phyloP scores from a whole-genome alignment of 345 rosid genomes.

The Boechera retrofracta region DNA sequence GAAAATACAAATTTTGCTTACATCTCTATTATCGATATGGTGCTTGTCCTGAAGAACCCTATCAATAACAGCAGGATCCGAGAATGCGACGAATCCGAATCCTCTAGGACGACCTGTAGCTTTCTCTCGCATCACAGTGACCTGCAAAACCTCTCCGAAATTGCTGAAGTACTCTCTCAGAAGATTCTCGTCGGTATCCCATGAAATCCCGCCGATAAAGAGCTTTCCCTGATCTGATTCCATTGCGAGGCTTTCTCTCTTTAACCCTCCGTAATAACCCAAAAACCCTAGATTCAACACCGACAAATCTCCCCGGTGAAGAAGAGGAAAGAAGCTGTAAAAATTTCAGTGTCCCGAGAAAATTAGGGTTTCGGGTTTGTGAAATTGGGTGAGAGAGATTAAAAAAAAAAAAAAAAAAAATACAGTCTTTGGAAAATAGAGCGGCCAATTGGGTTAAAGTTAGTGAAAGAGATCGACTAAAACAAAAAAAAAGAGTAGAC shows the following conservation, averaged over 20 bases:
- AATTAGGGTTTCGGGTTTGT: constrained; percentile 45
- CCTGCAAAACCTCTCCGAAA: constrained; percentile 73
- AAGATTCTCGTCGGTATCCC: constrained; percentile 84
- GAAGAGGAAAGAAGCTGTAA: constrained; percentile 25
- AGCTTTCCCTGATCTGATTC: constrained; percentile 93
- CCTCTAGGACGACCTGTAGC: constrained; percentile 79
- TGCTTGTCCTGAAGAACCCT: constrained; percentile 76
- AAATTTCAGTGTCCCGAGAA: constrained; percentile 41
- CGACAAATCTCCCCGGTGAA: constrained; percentile 38
- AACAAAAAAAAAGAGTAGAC: neutral
- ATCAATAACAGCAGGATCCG: constrained; percentile 72
- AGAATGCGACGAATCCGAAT: constrained; percentile 82
- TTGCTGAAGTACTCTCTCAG: constrained; percentile 69
- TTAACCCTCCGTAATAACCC: neutral
- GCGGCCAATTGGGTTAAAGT: constrained; percentile 41
- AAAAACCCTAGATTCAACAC: constrained; percentile 35
- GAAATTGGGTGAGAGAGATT: constrained; percentile 24
- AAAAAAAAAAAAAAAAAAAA: neutral
- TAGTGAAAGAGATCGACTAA: constrained; percentile 11
- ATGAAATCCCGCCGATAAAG: constrained; percentile 91
- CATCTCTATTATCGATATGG: constrained; percentile 81
- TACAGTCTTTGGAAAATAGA: constrained; percentile 11
- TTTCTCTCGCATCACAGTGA: constrained; percentile 77
- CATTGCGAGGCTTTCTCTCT: constrained; percentile 44
- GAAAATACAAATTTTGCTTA: constrained; percentile 39